Evolutionary conservation across 257 asterid genomes (phyloP).

Genomic region (Prunella vulgaris): DNA sequence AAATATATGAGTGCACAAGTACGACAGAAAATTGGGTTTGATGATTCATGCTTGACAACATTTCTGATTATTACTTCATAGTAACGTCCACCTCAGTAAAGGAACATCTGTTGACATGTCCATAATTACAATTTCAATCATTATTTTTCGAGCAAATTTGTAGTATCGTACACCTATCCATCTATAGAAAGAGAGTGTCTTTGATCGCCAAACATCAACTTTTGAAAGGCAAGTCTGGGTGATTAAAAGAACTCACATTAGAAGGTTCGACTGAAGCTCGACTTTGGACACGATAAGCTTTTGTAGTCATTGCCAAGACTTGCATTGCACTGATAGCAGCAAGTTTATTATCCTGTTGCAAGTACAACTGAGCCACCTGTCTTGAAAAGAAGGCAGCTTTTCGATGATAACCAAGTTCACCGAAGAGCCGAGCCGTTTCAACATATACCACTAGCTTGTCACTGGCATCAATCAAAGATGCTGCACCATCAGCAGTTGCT

Average conservation of each 20-base stretch:
- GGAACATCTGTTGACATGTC: constrained; percentile 3
- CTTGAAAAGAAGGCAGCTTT: constrained; percentile 98
- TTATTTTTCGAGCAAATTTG: constrained; percentile 7
- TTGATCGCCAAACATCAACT: constrained; percentile 17
- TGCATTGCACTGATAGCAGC: constrained; percentile 99
- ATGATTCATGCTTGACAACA: neutral
- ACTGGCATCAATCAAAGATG: constrained; percentile 91
- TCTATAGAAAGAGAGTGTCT: neutral
- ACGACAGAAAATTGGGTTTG: constrained; percentile 3
- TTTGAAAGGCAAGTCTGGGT: constrained; percentile 5
- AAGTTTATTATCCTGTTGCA: constrained; percentile 88
- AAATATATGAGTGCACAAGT: neutral
- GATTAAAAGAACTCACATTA: constrained; percentile 45
- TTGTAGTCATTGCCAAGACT: constrained; percentile 97
- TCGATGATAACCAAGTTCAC: constrained; percentile 88
- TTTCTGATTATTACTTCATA: neutral
- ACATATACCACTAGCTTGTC: constrained; percentile 81
- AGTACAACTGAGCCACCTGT: constrained; percentile 95
- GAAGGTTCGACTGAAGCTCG: constrained; percentile 68
- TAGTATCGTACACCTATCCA: neutral
- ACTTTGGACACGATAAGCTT: constrained; percentile 96
- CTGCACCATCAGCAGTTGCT: constrained; percentile 95
- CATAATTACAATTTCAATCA: constrained; percentile 8
- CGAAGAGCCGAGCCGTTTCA: constrained; percentile 95
- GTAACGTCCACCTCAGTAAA: constrained; percentile 9